Percentiles rank a stretch among this genome's conserved stretches.
Conservation (phyloP, 345 rosid species). For the Pistacia vera region DNA sequence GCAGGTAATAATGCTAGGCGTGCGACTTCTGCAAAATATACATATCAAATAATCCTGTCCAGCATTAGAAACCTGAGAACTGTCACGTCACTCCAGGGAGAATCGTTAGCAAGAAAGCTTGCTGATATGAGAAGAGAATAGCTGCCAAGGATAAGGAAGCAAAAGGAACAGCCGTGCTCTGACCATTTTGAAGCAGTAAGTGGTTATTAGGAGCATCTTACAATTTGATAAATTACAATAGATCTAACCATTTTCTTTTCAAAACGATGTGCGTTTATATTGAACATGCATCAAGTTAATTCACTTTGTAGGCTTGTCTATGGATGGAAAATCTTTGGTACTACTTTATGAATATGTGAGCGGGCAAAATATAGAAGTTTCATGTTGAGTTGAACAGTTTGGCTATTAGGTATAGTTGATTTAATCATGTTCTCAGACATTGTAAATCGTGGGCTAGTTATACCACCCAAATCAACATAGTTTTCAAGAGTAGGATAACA, state of each 20-base stretch:
- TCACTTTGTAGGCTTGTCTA: background rate
- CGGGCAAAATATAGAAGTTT: background rate
- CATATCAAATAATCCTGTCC: slow-evolving; percentile 71
- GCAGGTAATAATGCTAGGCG: slow-evolving; percentile 96
- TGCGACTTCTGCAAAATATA: slow-evolving; percentile 94
- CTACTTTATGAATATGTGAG: background rate
- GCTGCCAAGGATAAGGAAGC: slow-evolving; percentile 80
- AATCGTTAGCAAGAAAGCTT: slow-evolving; percentile 72
- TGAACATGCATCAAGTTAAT: background rate
- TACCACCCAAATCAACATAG: background rate
- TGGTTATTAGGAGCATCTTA: slow-evolving; percentile 4
- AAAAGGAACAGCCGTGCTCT: slow-evolving; percentile 64
- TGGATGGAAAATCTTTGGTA: too few species aligned
- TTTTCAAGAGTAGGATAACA: background rate
- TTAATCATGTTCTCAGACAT: too few species aligned
- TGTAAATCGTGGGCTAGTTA: background rate
- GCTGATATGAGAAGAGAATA: slow-evolving; percentile 76
- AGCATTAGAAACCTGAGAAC: slow-evolving; percentile 95
- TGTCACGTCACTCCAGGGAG: slow-evolving; percentile 81
- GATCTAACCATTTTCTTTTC: background rate
- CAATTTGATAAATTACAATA: too few species aligned
- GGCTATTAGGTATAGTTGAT: background rate
- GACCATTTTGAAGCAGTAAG: slow-evolving; percentile 94
- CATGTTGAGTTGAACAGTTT: slow-evolving; percentile 4
- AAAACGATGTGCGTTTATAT: background rate